Percentiles rank a stretch among this genome's conserved stretches.
phyloP scores from a whole-genome alignment of 441 rosid species.

The Croton setiger region DNA sequence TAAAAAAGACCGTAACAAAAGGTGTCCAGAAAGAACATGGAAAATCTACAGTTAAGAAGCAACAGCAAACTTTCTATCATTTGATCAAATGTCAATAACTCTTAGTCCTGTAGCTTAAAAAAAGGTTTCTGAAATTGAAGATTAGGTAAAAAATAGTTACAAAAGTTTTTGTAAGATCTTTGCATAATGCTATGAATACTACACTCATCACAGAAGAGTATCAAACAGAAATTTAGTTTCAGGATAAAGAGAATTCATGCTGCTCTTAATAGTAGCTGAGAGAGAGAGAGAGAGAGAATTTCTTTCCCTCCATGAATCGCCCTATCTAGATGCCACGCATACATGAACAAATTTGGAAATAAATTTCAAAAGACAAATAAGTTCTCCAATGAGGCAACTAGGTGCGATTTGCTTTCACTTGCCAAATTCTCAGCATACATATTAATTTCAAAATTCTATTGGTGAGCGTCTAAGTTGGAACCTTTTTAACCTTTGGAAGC shows the following conservation, averaged over 20 bases:
- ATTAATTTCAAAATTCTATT: neutral
- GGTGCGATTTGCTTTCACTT: neutral
- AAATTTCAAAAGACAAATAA: neutral
- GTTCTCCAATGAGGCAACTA: neutral
- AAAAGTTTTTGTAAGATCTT: neutral
- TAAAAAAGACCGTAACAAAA: neutral
- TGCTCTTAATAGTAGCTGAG: neutral
- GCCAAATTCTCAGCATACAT: neutral
- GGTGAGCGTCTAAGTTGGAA: conserved; percentile 12
- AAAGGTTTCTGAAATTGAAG: neutral
- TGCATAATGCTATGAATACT: neutral
- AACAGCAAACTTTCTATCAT: conserved; percentile 7
- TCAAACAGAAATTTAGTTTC: conserved; percentile 8
- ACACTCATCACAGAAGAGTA: conserved; percentile 7
- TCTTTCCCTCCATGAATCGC: neutral
- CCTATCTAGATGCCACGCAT: neutral
- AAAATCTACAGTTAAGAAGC: conserved; percentile 5
- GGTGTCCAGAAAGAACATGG: conserved; percentile 8
- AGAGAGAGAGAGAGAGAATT: neutral
- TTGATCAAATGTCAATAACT: neutral
- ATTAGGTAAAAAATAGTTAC: neutral
- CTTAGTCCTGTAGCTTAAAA: neutral
- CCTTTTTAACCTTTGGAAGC: conserved; percentile 9
- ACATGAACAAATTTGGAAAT: neutral
- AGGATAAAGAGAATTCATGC: conserved; percentile 1